Percentiles rank a stretch among this genome's conserved stretches.
Evolutionary conservation across 306 rosid species (phyloP).

Genomic region (Lathyrus aphaca): DNA sequence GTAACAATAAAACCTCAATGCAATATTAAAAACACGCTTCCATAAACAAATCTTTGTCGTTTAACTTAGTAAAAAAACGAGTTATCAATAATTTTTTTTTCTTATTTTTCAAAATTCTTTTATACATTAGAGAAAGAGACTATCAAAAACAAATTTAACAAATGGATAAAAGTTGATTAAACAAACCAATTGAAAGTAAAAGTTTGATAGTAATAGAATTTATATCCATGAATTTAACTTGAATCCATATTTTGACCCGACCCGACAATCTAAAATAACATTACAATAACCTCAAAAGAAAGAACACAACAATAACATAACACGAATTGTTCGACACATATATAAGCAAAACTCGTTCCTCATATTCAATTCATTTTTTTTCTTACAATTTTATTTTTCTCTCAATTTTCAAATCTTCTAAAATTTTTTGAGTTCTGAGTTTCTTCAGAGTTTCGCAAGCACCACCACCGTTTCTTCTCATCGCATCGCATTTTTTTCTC

Average conservation of each 20-base stretch:
- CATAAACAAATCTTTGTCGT: too few relatives aligned
- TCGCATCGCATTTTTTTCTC: not conserved
- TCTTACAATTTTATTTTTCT: not conserved
- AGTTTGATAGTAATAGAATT: not conserved
- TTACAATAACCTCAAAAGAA: not conserved
- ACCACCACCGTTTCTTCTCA: constrained; percentile 32
- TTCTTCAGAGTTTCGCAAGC: constrained; percentile 31
- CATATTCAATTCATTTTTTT: not conserved
- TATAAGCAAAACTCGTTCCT: not conserved
- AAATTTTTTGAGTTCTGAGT: constrained; percentile 31
- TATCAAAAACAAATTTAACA: not conserved
- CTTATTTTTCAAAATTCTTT: too few relatives aligned
- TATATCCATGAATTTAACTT: not conserved
- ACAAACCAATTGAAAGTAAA: not conserved
- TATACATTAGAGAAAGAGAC: not conserved
- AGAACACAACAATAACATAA: too few relatives aligned
- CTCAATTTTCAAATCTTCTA: constrained; percentile 4
- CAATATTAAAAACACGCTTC: too few relatives aligned
- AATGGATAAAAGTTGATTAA: not conserved
- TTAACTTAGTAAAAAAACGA: too few relatives aligned
- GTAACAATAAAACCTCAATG: too few relatives aligned
- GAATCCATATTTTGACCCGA: not conserved
- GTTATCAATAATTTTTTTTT: too few relatives aligned
- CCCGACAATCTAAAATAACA: not conserved
- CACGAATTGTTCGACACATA: not conserved